Evolutionary conservation across 2,329 filamentous ascomycete genomes (phyloP).

Genomic region (Trichoderma aggressivum): DNA sequence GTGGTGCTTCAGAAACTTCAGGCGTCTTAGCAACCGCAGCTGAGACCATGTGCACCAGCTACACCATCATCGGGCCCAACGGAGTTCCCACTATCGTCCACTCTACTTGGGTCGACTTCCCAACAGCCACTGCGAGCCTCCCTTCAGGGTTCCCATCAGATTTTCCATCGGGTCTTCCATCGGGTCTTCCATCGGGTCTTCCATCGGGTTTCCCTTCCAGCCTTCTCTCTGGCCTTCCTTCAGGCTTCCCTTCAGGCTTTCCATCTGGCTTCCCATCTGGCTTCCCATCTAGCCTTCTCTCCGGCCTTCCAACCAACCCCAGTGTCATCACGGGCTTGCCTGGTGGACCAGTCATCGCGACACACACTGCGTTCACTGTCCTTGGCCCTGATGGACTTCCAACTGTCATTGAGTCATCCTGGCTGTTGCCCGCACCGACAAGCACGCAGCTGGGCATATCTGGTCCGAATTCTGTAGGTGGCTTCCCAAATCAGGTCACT

Average conservation of each 20-base stretch:
- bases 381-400: conserved; percentile 18
- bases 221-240: background rate
- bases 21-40: background rate
- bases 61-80: conserved; percentile 33
- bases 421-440: conserved; percentile 27
- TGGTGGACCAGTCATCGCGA: conserved; percentile 9
- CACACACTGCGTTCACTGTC: conserved; percentile 8
- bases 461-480: conserved; percentile 12
- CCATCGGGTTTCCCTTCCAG: background rate
- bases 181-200: background rate
- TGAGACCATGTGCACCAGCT: conserved; percentile 22
- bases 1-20: background rate
- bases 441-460: conserved; percentile 19
- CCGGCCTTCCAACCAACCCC: conserved; percentile 4
- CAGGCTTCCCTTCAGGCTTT: background rate
- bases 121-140: background rate
- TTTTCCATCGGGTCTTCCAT: background rate
- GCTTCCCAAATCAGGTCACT: background rate
- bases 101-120: conserved; percentile 32
- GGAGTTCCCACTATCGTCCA: conserved; percentile 35
- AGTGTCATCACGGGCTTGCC: conserved; percentile 4
- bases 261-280: background rate
- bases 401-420: conserved; percentile 17
- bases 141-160: conserved; percentile 18
- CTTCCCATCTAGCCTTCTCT: background rate